Evolutionary conservation across 1,139 yeast genomes (phyloP), one percentile per base, ranked within the genome.

Genomic region (Candida glucosophila): DNA sequence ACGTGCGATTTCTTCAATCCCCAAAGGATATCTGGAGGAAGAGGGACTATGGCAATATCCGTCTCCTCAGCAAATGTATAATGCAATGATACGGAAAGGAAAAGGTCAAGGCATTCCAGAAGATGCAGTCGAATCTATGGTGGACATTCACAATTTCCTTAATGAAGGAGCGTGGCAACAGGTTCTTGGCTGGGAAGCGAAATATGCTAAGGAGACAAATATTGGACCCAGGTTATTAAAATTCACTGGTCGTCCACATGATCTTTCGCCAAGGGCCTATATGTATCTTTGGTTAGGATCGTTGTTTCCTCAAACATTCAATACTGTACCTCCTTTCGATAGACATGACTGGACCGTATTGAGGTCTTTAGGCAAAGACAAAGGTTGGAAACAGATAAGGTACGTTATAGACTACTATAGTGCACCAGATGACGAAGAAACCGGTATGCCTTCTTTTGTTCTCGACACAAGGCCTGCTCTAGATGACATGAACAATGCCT

Each of bases 141-240:
- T 92, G 18, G 92, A 80, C 35, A 95, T 90, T 24, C 99, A 92
- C 54, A 92, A 92, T 52, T 90, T 88, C 47, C 58, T 92, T 40
- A 92, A 92, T 51, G 99, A 92, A 53, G 96, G 95, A 8, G 97
- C 97, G 6, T 92, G 99, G 99, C 73, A 73, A 39, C 96, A 92
- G 50, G 86, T 92, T 30, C 58, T 85, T 36, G 73, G 77, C 32
- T 92, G 99, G 99, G 99, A 92, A 54, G 54, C 63, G 31, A 56
- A 62, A 22, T 55, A 71, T 39, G 71, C 83, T 4, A 55, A 55
- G 18, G 46, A 59, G 32, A 58, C 77, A 6, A 58, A 64, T 22
- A 55, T 67, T 14, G 74, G 68, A 37, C 97, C 98, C 4, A 69
- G 96, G 33, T 61, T 92, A 34, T 59, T 77, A 34, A 77, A 77